Conservation (phyloP, 2,329 filamentous ascomycete genomes). For the Microcera coccophila region DNA sequence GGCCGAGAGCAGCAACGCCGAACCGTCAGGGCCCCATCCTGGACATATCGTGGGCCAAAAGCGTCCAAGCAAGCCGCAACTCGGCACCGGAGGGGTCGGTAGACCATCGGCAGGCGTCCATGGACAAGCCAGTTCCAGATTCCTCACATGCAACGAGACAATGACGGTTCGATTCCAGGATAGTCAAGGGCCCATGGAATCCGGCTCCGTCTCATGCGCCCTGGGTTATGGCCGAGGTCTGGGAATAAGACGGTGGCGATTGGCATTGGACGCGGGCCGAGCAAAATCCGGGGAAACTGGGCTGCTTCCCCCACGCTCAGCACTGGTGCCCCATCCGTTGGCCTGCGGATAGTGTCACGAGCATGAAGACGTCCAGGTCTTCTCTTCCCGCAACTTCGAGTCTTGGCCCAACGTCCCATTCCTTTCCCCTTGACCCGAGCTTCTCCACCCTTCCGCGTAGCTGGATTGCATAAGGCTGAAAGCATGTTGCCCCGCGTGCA, state of each 20-base stretch:
- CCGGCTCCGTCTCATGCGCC: background rate
- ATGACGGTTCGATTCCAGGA: background rate
- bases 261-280: background rate
- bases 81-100: conserved; percentile 2
- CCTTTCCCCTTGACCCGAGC: background rate
- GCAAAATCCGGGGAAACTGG: background rate
- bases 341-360: background rate
- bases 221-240: background rate
- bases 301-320: background rate
- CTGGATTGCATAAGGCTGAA: background rate
- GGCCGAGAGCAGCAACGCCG: background rate
- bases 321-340: background rate
- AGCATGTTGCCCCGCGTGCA: background rate
- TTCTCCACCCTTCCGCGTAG: background rate
- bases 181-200: background rate
- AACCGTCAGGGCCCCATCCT: background rate
- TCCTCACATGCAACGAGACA: background rate
- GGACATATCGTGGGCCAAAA: background rate
- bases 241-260: background rate
- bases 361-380: background rate
- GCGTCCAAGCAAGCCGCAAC: background rate
- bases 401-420: background rate
- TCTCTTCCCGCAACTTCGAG: background rate
- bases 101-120: background rate
- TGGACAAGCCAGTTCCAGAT: background rate